Evolutionary conservation across 2,329 filamentous ascomycete genomes (phyloP), one percentile per base, ranked within the genome.

Genomic region (Fusarium fracticaudum): DNA sequence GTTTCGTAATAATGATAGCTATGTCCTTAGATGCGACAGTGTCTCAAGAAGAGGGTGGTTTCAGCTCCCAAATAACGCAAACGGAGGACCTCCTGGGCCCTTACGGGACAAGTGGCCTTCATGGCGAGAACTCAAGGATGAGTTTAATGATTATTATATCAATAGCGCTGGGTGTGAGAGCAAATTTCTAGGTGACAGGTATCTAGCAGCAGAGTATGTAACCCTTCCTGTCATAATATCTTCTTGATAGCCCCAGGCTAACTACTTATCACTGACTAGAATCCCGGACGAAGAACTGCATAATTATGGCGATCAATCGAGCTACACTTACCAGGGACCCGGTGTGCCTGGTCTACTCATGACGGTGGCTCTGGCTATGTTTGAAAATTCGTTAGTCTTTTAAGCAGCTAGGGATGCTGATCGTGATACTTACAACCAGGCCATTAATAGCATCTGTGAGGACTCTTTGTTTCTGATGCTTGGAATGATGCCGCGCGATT

Each of bases 41-140:
- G 41, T 59, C n/a, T 74, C 74, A 26, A 70, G 57, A 20, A 61
- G 67, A 35, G 75, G 65, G 3, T 77, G 48, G 44, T 70, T 76
- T n/a, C 55, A 74, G 26, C 60, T 77, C 9, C 41, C 58, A 5
- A 77, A 50, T 9, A n/a, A 47, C 20, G 35, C 29, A 24, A 76
- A 74, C 15, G 22, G 57, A 7, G 50, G 47, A 15, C 33, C 7
- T 1, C 8, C 47, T 5, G 67, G 72, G 0, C 60, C 53, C 5
- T 31, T 75, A 6, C 44, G 65, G 13, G 62, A 70, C 17, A 15
- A 47, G 3, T 70, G 70, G 58, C 64, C 70, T 20, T 65, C 41
- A 0, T 8, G 43, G 15, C 3, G 59, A 13, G 53, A 59, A 3
- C 37, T 74, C 8, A 22, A 6, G 14, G 13, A 29, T 6, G 31